A percentile compares a stretch with the other conserved stretches of the same genome.
These are phyloP conservation scores for Heimioporus sp. DNA, from an alignment of 768 basidiomycete genomes.

Conservation along the genomic window DNA sequence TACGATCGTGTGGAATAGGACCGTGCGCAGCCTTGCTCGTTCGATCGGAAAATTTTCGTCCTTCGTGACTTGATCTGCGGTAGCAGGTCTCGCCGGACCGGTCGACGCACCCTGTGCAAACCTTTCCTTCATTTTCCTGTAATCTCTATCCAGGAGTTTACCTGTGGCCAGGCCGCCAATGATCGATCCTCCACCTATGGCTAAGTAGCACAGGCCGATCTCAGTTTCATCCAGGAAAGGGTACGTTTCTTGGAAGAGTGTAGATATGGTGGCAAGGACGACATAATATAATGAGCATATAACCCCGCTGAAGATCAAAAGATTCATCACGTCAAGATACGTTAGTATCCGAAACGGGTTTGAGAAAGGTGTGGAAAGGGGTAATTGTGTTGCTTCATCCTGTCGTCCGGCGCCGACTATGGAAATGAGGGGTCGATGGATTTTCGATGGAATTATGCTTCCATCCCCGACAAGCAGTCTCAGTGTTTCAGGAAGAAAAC, in stretches of 20 bases:
- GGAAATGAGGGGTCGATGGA: slow-evolving; percentile 28
- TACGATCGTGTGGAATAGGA: slow-evolving; percentile 41
- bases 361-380: slow-evolving; percentile 23
- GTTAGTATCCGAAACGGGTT: slow-evolving; percentile 40
- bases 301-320: slow-evolving; percentile 54
- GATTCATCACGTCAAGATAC: slow-evolving; percentile 36
- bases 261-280: slow-evolving; percentile 44
- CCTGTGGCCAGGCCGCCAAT: slow-evolving; percentile 61
- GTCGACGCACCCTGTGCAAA: slow-evolving; percentile 9
- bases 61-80: slow-evolving; percentile 21
- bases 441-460: slow-evolving; percentile 23
- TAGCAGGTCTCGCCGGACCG: slow-evolving; percentile 20
- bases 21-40: slow-evolving; percentile 48
- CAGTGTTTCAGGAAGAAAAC: slow-evolving; percentile 23
- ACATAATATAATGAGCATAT: slow-evolving; percentile 51
- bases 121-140: slow-evolving; percentile 37
- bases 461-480: slow-evolving; percentile 29
- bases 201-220: slow-evolving; percentile 76
- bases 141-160: slow-evolving; percentile 65
- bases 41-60: slow-evolving; percentile 58
- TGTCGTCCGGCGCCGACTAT: slow-evolving; percentile 26
- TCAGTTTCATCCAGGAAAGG: slow-evolving; percentile 45
- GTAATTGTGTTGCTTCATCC: neutral
- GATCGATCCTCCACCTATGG: slow-evolving; percentile 70
- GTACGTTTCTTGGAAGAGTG: slow-evolving; percentile 51